A percentile compares a stretch with the other conserved stretches of the same genome.
These are phyloP conservation scores for Peronospora destructor DNA, from an alignment of 352 stramenopile genomes.

Conservation along the genomic window DNA sequence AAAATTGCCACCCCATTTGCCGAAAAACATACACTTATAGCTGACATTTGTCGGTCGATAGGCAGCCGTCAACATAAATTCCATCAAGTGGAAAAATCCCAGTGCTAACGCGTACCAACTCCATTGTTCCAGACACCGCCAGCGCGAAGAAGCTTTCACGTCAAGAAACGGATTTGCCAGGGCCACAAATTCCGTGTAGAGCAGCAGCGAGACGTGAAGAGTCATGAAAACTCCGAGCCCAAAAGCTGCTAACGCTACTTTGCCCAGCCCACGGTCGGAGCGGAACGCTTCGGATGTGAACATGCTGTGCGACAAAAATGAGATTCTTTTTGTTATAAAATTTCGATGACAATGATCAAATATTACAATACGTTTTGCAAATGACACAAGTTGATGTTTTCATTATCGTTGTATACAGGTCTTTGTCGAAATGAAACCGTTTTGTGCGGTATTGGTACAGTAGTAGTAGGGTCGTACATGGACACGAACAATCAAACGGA, in stretches of 20 bases:
- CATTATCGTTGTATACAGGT: too few species aligned
- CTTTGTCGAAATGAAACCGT: too few species aligned
- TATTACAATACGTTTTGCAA: too few species aligned
- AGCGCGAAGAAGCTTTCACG: constrained; percentile 22
- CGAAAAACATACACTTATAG: constrained; percentile 66
- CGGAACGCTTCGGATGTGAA: constrained; percentile 71
- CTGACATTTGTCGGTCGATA: constrained; percentile 72
- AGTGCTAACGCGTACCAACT: constrained; percentile 68
- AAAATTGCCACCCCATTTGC: too few species aligned
- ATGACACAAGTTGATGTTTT: too few species aligned
- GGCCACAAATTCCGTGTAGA: constrained; percentile 27
- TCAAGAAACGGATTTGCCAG: constrained; percentile 7
- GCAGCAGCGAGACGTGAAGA: constrained; percentile 48
- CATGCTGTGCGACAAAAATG: constrained; percentile 1
- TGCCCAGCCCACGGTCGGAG: constrained; percentile 65
- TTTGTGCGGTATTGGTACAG: too few species aligned
- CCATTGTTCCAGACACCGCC: constrained; percentile 61
- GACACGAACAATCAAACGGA: too few species aligned
- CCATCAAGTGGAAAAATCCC: constrained; percentile 76
- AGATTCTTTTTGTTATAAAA: too few species aligned
- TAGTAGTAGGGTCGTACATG: too few species aligned
- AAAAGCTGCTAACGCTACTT: constrained; percentile 70
- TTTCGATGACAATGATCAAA: too few species aligned
- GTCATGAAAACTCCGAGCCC: constrained; percentile 68
- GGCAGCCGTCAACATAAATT: constrained; percentile 77